Percentiles rank a stretch among this genome's conserved stretches.
Conservation (phyloP, 1,284 basidiomycete genomes). For the Pseudozyma flocculosa region DNA sequence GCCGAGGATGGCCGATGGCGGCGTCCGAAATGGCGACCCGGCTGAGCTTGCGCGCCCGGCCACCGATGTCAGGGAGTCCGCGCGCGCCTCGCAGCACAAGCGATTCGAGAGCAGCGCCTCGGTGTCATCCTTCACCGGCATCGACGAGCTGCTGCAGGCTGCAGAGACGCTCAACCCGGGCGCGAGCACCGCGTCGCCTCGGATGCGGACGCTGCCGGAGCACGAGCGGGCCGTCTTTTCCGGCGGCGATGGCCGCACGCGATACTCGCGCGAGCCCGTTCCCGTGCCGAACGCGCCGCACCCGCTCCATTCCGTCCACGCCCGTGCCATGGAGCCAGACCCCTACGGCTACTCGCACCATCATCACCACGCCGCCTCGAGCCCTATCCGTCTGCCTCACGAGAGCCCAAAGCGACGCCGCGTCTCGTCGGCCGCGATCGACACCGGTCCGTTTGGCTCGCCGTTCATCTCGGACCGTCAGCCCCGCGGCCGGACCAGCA, state of each 20-base stretch:
- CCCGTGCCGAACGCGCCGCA: constrained; percentile 1
- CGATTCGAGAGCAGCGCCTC: constrained; percentile 13
- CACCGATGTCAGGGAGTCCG: not conserved
- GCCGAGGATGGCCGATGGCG: constrained; percentile 1
- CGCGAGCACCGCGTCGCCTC: constrained; percentile 23
- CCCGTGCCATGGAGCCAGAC: not conserved
- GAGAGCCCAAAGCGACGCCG: constrained; percentile 55
- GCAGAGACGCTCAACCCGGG: constrained; percentile 52
- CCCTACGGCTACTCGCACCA: constrained; percentile 17
- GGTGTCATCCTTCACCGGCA: constrained; percentile 43
- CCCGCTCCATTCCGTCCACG: not conserved
- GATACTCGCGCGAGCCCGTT: constrained; percentile 17
- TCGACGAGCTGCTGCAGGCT: constrained; percentile 56
- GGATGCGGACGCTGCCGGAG: constrained; percentile 6
- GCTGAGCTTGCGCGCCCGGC: not conserved
- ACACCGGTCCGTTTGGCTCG: constrained; percentile 37
- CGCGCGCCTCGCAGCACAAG: not conserved
- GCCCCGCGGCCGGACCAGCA: constrained; percentile 28
- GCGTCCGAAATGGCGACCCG: not conserved
- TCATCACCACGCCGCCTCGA: constrained; percentile 23
- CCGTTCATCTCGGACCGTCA: constrained; percentile 30
- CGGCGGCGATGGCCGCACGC: constrained; percentile 8
- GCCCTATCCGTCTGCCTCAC: constrained; percentile 30
- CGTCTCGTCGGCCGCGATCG: constrained; percentile 37
- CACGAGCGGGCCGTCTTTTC: not conserved